These are phyloP conservation scores for Pelagomonas calceolata DNA, from an alignment of 108 stramenopile species.

Conservation along the genomic window DNA sequence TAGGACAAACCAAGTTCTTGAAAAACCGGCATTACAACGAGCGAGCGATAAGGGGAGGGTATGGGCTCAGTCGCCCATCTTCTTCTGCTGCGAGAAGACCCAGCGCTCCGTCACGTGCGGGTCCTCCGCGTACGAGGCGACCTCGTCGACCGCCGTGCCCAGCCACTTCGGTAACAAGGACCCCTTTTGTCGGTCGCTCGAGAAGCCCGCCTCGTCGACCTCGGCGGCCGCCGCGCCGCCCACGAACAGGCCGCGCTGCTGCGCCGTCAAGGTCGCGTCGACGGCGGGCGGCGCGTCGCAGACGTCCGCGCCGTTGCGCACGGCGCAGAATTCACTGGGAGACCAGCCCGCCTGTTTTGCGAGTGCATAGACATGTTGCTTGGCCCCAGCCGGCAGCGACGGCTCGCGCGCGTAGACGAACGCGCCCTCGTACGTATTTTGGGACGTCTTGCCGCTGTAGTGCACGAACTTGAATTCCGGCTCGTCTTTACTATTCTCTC, in stretches of 20 bases:
- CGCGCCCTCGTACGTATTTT: conserved; percentile 91
- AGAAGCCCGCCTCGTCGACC: not conserved
- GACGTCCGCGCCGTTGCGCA: conserved; percentile 60
- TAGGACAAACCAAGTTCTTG: too few relatives aligned
- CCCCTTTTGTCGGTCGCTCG: conserved; percentile 17
- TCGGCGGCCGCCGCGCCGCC: not conserved
- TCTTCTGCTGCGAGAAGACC: not conserved
- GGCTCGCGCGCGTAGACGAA: conserved; percentile 84
- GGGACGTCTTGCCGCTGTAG: conserved; percentile 91
- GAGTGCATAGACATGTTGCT: conserved; percentile 71
- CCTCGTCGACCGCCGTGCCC: conserved; percentile 28
- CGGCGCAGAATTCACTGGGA: conserved; percentile 76
- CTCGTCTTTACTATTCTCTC: conserved; percentile 60
- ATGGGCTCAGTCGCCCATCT: too few relatives aligned
- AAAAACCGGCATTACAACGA: too few relatives aligned
- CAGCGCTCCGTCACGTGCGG: conserved; percentile 27
- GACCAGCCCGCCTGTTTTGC: conserved; percentile 79
- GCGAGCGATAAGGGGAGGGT: too few relatives aligned
- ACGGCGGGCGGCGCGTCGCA: conserved; percentile 6
- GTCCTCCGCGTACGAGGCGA: conserved; percentile 72
- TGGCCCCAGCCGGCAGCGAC: conserved; percentile 52
- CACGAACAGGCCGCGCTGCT: conserved; percentile 17
- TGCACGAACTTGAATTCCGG: conserved; percentile 85
- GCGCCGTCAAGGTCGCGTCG: not conserved
- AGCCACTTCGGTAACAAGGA: conserved; percentile 12